Percentiles rank a stretch among this genome's conserved stretches.
phyloP scores from a whole-genome alignment of 192 early-diverging fungal species.

The Podila minutissima region DNA sequence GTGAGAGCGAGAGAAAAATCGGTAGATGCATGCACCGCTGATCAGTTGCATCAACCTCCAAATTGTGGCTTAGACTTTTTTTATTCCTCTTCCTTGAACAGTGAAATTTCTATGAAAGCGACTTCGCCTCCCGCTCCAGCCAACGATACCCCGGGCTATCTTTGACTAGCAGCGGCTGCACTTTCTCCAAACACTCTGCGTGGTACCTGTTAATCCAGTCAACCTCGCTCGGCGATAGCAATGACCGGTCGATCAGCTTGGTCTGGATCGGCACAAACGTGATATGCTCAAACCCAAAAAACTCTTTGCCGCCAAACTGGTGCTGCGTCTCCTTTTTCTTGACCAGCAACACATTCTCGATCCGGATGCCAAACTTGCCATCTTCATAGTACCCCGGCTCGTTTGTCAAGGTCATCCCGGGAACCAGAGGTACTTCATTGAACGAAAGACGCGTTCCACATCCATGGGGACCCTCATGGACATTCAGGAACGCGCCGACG shows the following conservation, averaged over 20 bases:
- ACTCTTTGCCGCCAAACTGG: slow-evolving; percentile 87
- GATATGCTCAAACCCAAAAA: slow-evolving; percentile 90
- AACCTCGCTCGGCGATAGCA: slow-evolving; percentile 78
- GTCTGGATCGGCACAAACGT: slow-evolving; percentile 91
- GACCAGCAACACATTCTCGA: slow-evolving; percentile 93
- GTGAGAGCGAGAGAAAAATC: too few species aligned
- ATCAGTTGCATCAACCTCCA: too few species aligned
- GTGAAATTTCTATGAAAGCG: neutral
- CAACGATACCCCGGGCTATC: slow-evolving; percentile 74
- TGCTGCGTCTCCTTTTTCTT: slow-evolving; percentile 71
- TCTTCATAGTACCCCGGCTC: slow-evolving; percentile 98
- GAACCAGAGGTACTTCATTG: slow-evolving; percentile 77
- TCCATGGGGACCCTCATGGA: slow-evolving; percentile 96
- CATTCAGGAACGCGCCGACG: slow-evolving; percentile 94
- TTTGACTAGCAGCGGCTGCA: slow-evolving; percentile 77
- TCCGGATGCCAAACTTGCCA: slow-evolving; percentile 95
- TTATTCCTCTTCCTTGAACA: neutral
- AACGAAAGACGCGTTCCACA: slow-evolving; percentile 79
- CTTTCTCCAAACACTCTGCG: slow-evolving; percentile 72
- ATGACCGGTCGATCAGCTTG: slow-evolving; percentile 73
- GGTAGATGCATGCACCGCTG: too few species aligned
- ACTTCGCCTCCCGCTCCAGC: slow-evolving; percentile 78
- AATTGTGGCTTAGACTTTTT: slow-evolving; percentile 4
- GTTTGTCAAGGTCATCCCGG: slow-evolving; percentile 96
- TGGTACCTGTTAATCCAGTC: slow-evolving; percentile 94